These are phyloP conservation scores for Telfairia occidentalis DNA, from an alignment of 331 rosid genomes.

Conservation along the genomic window DNA sequence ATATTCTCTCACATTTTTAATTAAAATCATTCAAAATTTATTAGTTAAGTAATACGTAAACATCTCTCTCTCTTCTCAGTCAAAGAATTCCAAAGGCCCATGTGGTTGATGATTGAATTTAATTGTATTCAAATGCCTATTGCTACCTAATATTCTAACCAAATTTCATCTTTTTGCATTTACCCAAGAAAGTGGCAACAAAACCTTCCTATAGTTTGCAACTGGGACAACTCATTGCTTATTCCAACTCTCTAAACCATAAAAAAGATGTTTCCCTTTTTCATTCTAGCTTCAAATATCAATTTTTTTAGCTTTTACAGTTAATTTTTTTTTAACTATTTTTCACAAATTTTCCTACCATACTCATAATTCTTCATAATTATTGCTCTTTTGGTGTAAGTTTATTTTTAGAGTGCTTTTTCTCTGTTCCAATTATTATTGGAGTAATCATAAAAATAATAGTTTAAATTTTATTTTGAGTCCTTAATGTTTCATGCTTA, in stretches of 20 bases:
- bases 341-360: background rate
- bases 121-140: background rate
- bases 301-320: background rate
- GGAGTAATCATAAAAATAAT: no score
- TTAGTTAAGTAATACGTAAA: background rate
- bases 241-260: background rate
- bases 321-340: background rate
- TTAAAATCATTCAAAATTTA: background rate
- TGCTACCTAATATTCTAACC: slow-evolving; percentile 8
- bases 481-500: no score
- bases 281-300: background rate
- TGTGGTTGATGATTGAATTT: background rate
- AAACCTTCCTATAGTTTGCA: background rate
- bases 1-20: background rate
- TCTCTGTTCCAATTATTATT: no score
- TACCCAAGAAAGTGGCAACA: background rate
- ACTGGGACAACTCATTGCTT: background rate
- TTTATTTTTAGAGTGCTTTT: no score
- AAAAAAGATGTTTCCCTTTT: background rate
- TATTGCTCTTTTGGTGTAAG: no score
- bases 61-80: background rate
- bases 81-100: background rate
- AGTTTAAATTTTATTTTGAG: no score
- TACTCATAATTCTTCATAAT: background rate
- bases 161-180: background rate